Evolutionary conservation across 2,329 filamentous ascomycete species (phyloP), one percentile per base, ranked within the genome.

Genomic region (Claviceps sp.): DNA sequence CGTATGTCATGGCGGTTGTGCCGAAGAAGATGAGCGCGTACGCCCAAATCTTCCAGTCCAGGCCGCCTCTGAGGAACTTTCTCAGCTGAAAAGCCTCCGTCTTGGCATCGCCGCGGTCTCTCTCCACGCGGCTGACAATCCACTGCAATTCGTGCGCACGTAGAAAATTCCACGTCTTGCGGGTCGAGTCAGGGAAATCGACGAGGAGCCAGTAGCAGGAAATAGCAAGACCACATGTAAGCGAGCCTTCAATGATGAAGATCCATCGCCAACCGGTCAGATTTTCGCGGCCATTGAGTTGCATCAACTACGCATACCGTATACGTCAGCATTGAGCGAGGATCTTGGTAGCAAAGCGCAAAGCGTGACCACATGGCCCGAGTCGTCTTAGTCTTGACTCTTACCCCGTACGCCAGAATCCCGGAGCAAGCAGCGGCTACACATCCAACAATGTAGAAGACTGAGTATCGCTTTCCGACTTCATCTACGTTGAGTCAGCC

Each of bases 1-100:
- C 81, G 63, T 93, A 93, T 1, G 77, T 76, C 49, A 87, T 77
- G 11, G 85, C 86, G 0, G 86, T 89, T 2, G 79, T 78, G 65
- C 79, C 80, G 69, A 81, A 80, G 62, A 77, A 78, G 58, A 82
- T 72, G 57, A 81, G 58, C 51, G 74, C 78, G 58, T 81, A 84
- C 0, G 65, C 73, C 82, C 82, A 85, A 53, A 84, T 70, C 63
- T 78, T 78, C 70, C 68, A 73, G 66, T 82, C 76, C 2, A 60
- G 54, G 1, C 70, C 74, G 22, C 70, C 69, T 14, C 63, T 54
- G 14, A 80, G 57, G 61, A 81, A 80, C 48, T 66, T 68, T 5
- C 54, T 49, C 4, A 77, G 48, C 24, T 70, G 68, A 60, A 84
- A 81, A 2, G 72, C 65, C 1, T 78, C 80, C 5, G 75, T 64